phyloP scores from a whole-genome alignment of 805 yeast species.

The Candida ipomoeae region DNA sequence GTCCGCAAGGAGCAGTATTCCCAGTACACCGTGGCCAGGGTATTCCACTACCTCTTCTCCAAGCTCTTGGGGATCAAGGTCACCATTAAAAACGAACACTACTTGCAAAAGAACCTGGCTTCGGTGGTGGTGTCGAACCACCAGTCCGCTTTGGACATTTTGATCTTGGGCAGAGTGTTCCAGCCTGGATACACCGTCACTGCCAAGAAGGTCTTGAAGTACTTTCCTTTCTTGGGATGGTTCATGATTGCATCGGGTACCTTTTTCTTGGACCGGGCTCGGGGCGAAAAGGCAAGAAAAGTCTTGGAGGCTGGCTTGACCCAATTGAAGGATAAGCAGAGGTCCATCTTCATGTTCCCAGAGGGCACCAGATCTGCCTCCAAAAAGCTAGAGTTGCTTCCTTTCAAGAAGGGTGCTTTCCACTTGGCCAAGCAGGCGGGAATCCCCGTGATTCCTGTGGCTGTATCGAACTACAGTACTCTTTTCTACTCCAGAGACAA shows the following conservation, averaged over 20 bases:
- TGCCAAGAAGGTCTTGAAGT: constrained; percentile 79
- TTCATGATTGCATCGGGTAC: constrained; percentile 91
- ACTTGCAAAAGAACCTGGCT: constrained; percentile 45
- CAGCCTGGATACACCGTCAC: constrained; percentile 90
- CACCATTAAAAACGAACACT: constrained; percentile 48
- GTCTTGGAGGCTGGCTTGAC: constrained; percentile 69
- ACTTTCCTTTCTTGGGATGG: constrained; percentile 93
- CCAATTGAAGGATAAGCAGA: constrained; percentile 55
- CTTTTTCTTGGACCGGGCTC: constrained; percentile 81
- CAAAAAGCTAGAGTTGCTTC: constrained; percentile 62
- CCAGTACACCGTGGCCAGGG: constrained; percentile 87
- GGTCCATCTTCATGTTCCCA: constrained; percentile 87
- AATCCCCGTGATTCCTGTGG: constrained; percentile 85
- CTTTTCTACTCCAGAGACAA: constrained; percentile 57
- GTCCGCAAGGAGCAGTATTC: constrained; percentile 74
- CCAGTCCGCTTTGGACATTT: constrained; percentile 84
- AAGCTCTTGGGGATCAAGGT: constrained; percentile 65
- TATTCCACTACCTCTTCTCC: constrained; percentile 63
- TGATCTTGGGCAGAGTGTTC: constrained; percentile 76
- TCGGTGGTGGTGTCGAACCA: constrained; percentile 84
- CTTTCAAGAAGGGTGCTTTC: constrained; percentile 97
- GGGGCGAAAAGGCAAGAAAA: constrained; percentile 67
- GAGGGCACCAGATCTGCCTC: constrained; percentile 94
- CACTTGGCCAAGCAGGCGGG: constrained; percentile 92
- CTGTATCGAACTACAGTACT: constrained; percentile 79